Percentiles rank a stretch among this genome's conserved stretches.
Evolutionary conservation across 2,329 filamentous ascomycete species (phyloP).

Genomic region (Ceratocystiopsis brevicomis): DNA sequence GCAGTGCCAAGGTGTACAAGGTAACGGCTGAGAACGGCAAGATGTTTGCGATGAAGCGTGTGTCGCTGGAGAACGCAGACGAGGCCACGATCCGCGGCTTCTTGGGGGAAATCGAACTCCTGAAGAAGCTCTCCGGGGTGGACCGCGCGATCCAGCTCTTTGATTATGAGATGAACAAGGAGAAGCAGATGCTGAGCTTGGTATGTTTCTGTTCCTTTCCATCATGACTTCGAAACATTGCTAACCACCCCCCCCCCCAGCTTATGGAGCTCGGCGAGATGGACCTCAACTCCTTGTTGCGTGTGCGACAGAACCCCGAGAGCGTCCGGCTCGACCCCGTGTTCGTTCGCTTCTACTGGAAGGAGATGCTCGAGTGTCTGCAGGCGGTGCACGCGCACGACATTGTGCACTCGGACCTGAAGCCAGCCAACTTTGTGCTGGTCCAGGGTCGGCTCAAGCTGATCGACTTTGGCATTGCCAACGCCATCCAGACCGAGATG

Average conservation of each 20-base stretch:
- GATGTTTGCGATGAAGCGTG: conserved; percentile 83
- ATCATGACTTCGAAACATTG: neutral
- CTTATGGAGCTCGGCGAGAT: conserved; percentile 96
- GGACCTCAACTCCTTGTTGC: conserved; percentile 74
- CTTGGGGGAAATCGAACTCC: conserved; percentile 85
- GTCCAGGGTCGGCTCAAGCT: conserved; percentile 81
- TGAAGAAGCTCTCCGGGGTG: conserved; percentile 64
- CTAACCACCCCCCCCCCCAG: conserved; percentile 20
- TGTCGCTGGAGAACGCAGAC: conserved; percentile 79
- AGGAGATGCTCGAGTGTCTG: conserved; percentile 96
- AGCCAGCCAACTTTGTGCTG: conserved; percentile 91
- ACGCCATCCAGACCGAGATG: conserved; percentile 86
- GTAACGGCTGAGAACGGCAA: conserved; percentile 96
- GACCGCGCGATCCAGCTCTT: conserved; percentile 80
- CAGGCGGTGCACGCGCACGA: conserved; percentile 74
- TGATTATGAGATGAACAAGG: conserved; percentile 85
- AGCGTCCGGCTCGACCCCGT: conserved; percentile 65
- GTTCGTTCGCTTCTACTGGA: conserved; percentile 96
- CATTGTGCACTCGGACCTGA: conserved; percentile 91
- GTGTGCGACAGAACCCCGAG: conserved; percentile 50
- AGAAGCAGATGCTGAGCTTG: conserved; percentile 74
- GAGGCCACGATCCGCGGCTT: conserved; percentile 68
- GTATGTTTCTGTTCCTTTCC: conserved; percentile 27
- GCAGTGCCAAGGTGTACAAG: conserved; percentile 84
- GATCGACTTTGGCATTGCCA: conserved; percentile 97